Base-by-base conservation (phyloP, 345 rosid species). In the Pistacia vera region DNA sequence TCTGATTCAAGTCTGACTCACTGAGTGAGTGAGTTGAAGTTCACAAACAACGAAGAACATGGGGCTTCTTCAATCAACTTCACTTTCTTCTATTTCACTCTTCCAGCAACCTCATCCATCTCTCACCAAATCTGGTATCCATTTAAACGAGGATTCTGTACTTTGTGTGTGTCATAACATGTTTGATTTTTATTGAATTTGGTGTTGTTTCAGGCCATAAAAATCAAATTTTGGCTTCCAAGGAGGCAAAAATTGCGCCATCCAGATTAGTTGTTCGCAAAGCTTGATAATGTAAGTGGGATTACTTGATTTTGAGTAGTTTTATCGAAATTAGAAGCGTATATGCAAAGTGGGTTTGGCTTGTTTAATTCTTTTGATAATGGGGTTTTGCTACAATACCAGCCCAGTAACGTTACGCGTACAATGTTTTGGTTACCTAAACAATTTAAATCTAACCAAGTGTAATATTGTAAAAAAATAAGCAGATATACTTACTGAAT, bases 221-320 rank as follows among this genome's bases (percentile, higher is more conserved):
- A 46, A 74, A 33, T 49, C 48, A 52, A 8, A 10, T 61, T 62
- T 76, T 70, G 63, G 66, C 46, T 70, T 67, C 75, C 70, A 73
- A 77, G 79, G 61, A 84, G 71, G 49, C 56, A 46, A 77, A 75
- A 54, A 62, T 76, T 68, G 46, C 75, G 60, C 1, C 68, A 28
- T 44, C 38, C 10, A 62, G 76, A 72, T 90, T 66, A 78, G 60
- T 60, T 86, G 90, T 69, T 86, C 85, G 75, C 80, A 13, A 78
- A 63, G 67, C 67, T 65, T 49, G 87, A 88, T 68, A 66, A 82
- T 77, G 93, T 88, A 75, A 81, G 87, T 68, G 68, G 62, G 18
- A 33, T 18, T 71, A 12, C 20, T 49, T 41, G 9, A 44, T 25
- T 54, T 17, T 20, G 22, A 66, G 38, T 3, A 25, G 66, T 17